phyloP scores from a whole-genome alignment of 148 eudicot genomes.

The Chenopodium formosanum region DNA sequence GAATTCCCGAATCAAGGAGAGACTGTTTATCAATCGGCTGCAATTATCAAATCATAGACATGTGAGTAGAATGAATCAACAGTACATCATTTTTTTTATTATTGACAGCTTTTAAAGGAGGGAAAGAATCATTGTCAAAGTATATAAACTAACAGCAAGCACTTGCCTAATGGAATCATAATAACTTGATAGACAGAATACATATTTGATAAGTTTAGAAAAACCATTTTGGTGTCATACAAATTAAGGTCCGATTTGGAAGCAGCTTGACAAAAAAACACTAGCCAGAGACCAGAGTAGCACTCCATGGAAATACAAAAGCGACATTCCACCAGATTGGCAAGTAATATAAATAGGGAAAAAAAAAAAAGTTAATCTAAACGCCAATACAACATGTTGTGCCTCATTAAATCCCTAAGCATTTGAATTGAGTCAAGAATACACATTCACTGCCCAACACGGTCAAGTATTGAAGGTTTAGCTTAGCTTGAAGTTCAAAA shows the following conservation, averaged over 20 bases:
- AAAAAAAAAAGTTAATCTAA: background rate
- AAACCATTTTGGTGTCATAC: no score
- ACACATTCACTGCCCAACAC: background rate
- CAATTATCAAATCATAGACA: background rate
- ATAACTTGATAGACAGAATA: background rate
- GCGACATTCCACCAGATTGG: background rate
- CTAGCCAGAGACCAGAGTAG: background rate
- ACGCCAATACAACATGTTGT: background rate
- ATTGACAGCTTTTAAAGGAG: background rate
- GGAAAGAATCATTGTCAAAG: background rate
- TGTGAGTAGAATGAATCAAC: constrained; percentile 3
- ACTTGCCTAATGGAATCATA: background rate
- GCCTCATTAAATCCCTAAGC: background rate
- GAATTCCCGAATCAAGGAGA: constrained; percentile 94
- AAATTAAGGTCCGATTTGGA: no score
- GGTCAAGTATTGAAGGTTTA: background rate
- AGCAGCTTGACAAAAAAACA: background rate
- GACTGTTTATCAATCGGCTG: constrained; percentile 88
- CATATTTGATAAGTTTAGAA: no score
- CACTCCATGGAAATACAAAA: background rate
- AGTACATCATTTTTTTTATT: background rate
- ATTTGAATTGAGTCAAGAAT: background rate
- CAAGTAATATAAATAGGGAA: background rate
- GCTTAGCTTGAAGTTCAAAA: background rate
- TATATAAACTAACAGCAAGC: background rate